phyloP scores from a whole-genome alignment of 2,329 filamentous ascomycete species.

The Hypoxylon sp. region DNA sequence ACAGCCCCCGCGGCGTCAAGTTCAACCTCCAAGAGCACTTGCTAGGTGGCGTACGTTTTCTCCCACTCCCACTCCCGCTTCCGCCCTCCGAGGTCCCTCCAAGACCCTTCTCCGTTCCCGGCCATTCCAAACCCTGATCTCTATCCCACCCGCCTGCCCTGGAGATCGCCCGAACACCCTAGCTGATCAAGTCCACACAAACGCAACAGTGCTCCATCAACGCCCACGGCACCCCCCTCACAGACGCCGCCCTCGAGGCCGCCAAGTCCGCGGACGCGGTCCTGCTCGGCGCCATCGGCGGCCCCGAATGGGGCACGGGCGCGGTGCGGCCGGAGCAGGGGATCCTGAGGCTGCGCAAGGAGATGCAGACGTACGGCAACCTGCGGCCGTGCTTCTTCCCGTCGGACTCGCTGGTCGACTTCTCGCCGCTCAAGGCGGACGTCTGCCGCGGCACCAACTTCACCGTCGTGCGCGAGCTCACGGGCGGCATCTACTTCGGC shows the following conservation, averaged over 20 bases:
- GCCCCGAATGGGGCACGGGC: conserved; percentile 95
- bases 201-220: conserved; percentile 84
- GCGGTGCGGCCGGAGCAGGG: conserved; percentile 92
- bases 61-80: neutral
- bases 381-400: conserved; percentile 96
- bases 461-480: conserved; percentile 91
- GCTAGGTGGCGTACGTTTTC: conserved; percentile 75
- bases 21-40: conserved; percentile 94
- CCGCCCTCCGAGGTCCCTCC: conserved; percentile 14
- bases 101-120: conserved; percentile 20
- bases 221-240: conserved; percentile 80
- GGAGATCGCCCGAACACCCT: neutral
- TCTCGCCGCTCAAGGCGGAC: conserved; percentile 86
- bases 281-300: conserved; percentile 92
- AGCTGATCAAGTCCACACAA: neutral
- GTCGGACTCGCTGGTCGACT: conserved; percentile 84
- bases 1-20: conserved; percentile 74
- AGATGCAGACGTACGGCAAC: conserved; percentile 95
- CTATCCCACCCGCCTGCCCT: neutral
- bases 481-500: conserved; percentile 95
- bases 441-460: conserved; percentile 91
- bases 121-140: conserved; percentile 1
- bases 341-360: conserved; percentile 89
- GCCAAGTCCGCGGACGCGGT: conserved; percentile 90
- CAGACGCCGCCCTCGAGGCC: conserved; percentile 83